These are phyloP conservation scores for Drechmeria coniospora DNA, from an alignment of 2,329 filamentous ascomycete species.

Conservation along the genomic window DNA sequence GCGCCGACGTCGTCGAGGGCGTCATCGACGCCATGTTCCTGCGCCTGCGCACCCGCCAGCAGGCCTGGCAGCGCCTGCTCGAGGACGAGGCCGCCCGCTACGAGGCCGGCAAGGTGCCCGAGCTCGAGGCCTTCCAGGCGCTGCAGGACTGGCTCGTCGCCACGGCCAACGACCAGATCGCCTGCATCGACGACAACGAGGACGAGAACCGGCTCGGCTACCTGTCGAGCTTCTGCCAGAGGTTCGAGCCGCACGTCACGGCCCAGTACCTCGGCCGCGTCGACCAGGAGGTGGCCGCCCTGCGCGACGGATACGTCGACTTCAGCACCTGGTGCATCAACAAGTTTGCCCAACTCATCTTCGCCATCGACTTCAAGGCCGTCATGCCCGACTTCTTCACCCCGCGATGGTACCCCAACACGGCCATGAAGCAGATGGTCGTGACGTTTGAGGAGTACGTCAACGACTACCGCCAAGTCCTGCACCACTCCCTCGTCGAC, in stretches of 20 bases:
- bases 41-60: slow-evolving; percentile 67
- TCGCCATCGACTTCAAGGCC: slow-evolving; percentile 72
- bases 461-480: slow-evolving; percentile 65
- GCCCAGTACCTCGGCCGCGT: slow-evolving; percentile 65
- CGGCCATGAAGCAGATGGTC: slow-evolving; percentile 83
- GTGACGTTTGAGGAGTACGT: slow-evolving; percentile 94
- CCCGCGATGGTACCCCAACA: slow-evolving; percentile 69
- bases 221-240: slow-evolving; percentile 69
- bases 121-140: slow-evolving; percentile 56
- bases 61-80: slow-evolving; percentile 73
- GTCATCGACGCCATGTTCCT: slow-evolving; percentile 94
- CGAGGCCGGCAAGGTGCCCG: slow-evolving; percentile 36
- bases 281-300: slow-evolving; percentile 52
- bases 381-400: slow-evolving; percentile 89
- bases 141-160: slow-evolving; percentile 94
- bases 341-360: slow-evolving; percentile 75
- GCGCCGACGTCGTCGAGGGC: slow-evolving; percentile 82
- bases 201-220: slow-evolving; percentile 64
- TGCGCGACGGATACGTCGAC: slow-evolving; percentile 89
- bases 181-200: slow-evolving; percentile 86
- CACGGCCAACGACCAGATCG: slow-evolving; percentile 96
- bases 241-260: slow-evolving; percentile 68
- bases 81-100: slow-evolving; percentile 72
- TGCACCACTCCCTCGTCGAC: slow-evolving; percentile 77
- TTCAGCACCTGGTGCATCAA: slow-evolving; percentile 84